Conservation (phyloP, 2,329 filamentous ascomycete species). For the Paracamarosporium sp. region DNA sequence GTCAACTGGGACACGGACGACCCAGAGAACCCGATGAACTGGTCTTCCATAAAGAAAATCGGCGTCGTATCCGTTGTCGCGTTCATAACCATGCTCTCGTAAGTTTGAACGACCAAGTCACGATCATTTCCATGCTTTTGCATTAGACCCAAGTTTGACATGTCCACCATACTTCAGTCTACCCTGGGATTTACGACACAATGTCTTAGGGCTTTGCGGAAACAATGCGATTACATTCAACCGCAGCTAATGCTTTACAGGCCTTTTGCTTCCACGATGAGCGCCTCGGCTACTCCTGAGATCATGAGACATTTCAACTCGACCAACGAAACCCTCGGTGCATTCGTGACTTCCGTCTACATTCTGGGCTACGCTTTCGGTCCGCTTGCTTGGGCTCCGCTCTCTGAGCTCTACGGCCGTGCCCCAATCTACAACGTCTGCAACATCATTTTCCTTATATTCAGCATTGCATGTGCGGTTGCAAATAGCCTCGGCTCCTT, state of each 20-base stretch:
- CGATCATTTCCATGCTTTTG: neutral
- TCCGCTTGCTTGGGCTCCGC: slow-evolving; percentile 24
- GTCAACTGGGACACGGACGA: slow-evolving; percentile 62
- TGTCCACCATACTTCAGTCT: too few species aligned
- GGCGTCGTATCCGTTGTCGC: slow-evolving; percentile 8
- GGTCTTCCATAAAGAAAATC: slow-evolving; percentile 7
- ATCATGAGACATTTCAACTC: slow-evolving; percentile 13
- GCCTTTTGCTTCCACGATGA: slow-evolving; percentile 11
- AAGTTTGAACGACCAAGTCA: neutral
- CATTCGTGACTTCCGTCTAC: slow-evolving; percentile 19
- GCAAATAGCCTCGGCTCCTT: slow-evolving; percentile 58
- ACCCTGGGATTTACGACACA: neutral
- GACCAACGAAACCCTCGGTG: slow-evolving; percentile 9
- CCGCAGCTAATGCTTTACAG: slow-evolving; percentile 1
- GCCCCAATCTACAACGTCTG: slow-evolving; percentile 51
- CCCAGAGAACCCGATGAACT: slow-evolving; percentile 18
- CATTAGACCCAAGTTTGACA: too few species aligned
- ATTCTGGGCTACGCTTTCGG: slow-evolving; percentile 31
- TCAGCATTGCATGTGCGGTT: slow-evolving; percentile 68
- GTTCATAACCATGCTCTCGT: slow-evolving; percentile 13
- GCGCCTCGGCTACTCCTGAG: slow-evolving; percentile 3
- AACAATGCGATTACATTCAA: neutral
- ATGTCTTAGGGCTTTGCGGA: neutral
- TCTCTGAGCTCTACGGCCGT: slow-evolving; percentile 34
- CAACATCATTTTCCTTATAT: slow-evolving; percentile 65